These are phyloP conservation scores for Acephala macrosclerotiorum DNA, from an alignment of 2,329 filamentous ascomycete genomes.

Conservation along the genomic window DNA sequence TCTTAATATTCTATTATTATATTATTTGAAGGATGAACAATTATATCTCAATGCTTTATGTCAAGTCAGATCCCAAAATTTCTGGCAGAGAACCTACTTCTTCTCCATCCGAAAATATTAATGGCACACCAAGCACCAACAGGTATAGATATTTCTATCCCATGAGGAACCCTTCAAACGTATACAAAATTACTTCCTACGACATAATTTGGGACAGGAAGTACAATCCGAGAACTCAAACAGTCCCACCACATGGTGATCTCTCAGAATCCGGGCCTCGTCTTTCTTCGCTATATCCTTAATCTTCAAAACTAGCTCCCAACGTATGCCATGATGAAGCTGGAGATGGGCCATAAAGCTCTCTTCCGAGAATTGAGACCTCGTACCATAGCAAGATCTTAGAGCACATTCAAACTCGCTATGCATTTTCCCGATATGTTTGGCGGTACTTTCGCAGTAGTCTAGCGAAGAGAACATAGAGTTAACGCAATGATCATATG, in stretches of 20 bases:
- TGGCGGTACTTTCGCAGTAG: not conserved
- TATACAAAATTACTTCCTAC: not conserved
- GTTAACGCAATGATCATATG: not conserved
- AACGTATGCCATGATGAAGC: not conserved
- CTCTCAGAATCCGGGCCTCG: not conserved
- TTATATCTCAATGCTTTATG: not conserved
- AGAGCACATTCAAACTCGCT: slow-evolving; percentile 5
- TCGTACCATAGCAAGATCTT: not conserved
- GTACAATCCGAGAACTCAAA: not conserved
- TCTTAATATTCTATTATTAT: not conserved
- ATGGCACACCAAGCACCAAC: not conserved
- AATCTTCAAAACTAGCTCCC: not conserved
- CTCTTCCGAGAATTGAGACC: slow-evolving; percentile 4
- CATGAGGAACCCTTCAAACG: no score
- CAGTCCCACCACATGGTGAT: not conserved
- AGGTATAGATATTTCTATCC: not conserved
- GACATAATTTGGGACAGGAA: not conserved
- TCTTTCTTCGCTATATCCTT: not conserved
- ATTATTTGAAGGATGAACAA: not conserved
- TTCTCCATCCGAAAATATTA: no score
- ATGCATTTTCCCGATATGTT: slow-evolving; percentile 4
- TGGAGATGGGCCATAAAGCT: not conserved
- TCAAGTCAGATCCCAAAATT: not conserved
- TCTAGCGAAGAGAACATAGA: not conserved
- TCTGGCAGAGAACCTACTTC: not conserved